Conservation (phyloP, 1,284 basidiomycete genomes). For the Pterulicium gracile region DNA sequence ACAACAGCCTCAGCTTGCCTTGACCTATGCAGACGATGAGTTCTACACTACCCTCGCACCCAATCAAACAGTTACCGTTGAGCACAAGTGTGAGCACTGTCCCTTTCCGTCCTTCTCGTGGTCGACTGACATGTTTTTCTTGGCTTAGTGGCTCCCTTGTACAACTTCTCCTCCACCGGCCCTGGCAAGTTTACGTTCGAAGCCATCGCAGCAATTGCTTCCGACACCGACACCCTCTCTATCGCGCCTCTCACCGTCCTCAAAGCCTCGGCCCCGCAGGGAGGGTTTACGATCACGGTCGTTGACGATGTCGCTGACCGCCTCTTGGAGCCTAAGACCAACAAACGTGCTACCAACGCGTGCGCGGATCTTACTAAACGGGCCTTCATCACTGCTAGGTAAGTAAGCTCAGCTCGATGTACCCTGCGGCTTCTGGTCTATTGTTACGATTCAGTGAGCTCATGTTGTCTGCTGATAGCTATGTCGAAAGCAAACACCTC, state of each 20-base stretch:
- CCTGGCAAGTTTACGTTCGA: conserved; percentile 10
- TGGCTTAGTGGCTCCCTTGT: background rate
- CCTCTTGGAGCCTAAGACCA: background rate
- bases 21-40: background rate
- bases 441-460: background rate
- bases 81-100: background rate
- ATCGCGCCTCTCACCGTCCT: conserved; percentile 3
- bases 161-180: conserved; percentile 10
- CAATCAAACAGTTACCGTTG: background rate
- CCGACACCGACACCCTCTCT: no score
- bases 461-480: background rate
- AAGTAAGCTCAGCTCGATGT: no score
- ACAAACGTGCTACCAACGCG: background rate
- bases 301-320: background rate
- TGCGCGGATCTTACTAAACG: background rate
- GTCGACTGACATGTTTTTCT: background rate
- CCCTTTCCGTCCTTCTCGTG: background rate
- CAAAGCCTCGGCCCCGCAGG: background rate
- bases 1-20: background rate
- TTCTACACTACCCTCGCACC: background rate
- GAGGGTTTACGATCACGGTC: background rate
- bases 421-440: no score
- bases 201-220: no score
- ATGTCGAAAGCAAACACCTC: background rate
- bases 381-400: conserved; percentile 2